These are phyloP conservation scores for Pyrus hybrid DNA, from an alignment of 331 rosid species.

Conservation along the genomic window DNA sequence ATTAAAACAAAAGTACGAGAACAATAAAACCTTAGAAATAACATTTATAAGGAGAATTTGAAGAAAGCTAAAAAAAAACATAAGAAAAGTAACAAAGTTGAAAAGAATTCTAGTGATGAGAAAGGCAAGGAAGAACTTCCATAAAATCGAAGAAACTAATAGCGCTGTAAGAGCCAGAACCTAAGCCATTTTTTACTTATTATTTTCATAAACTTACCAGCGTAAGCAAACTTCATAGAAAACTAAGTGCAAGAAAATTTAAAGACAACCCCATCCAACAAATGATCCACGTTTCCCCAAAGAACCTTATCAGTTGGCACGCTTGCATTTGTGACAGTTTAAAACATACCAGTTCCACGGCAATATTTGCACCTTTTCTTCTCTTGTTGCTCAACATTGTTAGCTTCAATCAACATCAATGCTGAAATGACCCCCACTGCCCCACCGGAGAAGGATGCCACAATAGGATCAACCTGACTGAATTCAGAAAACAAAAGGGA, in stretches of 20 bases:
- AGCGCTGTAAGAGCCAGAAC: background rate
- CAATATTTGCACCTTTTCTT: conserved; percentile 90
- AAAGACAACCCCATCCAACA: background rate
- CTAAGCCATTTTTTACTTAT: background rate
- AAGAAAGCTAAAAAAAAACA: background rate
- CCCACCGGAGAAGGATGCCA: conserved; percentile 96
- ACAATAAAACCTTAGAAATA: background rate
- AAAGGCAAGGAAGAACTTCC: background rate
- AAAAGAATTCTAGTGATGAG: background rate
- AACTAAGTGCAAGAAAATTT: background rate
- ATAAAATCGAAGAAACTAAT: too few species aligned
- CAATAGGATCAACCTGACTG: conserved; percentile 97
- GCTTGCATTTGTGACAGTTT: background rate
- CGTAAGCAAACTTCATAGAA: background rate
- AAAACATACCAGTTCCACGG: conserved; percentile 67
- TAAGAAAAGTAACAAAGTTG: background rate
- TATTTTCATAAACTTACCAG: background rate
- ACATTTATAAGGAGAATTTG: background rate
- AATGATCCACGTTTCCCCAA: background rate
- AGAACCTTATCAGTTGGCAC: background rate
- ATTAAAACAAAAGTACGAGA: background rate
- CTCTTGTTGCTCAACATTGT: conserved; percentile 88
- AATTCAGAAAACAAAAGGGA: conserved; percentile 15
- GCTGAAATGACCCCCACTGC: conserved; percentile 95
- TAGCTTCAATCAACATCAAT: conserved; percentile 81